Base-by-base conservation (phyloP, 1,284 basidiomycete species). In the Grifola frondosa region DNA sequence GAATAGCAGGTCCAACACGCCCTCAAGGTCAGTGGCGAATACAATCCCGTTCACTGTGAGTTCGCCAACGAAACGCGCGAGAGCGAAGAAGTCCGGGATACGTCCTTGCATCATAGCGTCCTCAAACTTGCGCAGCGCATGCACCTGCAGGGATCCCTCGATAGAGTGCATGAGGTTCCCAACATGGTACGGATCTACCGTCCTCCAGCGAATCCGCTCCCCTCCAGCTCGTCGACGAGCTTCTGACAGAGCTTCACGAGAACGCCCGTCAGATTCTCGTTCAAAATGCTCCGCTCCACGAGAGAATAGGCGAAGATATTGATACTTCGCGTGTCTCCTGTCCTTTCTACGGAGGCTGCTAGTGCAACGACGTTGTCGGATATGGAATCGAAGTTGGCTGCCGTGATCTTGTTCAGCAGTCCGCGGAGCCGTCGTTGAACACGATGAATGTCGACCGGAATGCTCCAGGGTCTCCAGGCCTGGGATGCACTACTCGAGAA, bases 401-500 rank as follows among this genome's bases (percentile, higher is more conserved):
- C 29, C 5, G 56, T 53, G 11, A 64, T 40, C 44, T 55, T 60
- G 56, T 64, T 64, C 9, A 64, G 48, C 5, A 61, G 40, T 13
- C 61, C 57, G 26, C 59, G 60, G 3, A 59, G 35, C 26, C 38
- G 44, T 13, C 49, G 42, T 9, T 47, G 45, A 19, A 53, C 36
- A 12, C 23, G 20, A 5, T 22, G 11, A 20, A 21, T 13, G 36
- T 59, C 46, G 31, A 55, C 25, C 4, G 54, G 54, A 12, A 56
- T 40, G 35, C 57, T 62, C 57, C 60, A 59, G 2, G 60, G 49
- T 23, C 48, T 54, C 62, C 62, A 64, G 16, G 37, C 25, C 13
- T 22, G 40, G 28, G 23, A 16, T 29, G 6, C 37, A 40, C 6
- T 46, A 43, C 3, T 41, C 25, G 19, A 38, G 46, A 40, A 23